Conservation (phyloP, 192 early-diverging fungal species). For the Backusella morwellensis region DNA sequence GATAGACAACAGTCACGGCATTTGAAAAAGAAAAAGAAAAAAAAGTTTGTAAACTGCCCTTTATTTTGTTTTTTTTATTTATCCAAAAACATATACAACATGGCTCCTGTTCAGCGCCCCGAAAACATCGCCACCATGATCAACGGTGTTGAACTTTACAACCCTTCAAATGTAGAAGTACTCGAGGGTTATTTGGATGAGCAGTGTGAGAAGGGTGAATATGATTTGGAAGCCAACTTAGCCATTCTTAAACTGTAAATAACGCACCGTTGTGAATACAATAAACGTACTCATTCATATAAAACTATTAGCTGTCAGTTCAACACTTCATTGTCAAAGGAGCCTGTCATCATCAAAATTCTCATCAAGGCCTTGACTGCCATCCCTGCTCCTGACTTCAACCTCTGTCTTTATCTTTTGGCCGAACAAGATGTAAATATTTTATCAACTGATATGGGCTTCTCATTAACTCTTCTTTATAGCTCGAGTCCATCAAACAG, state of each 20-base stretch:
- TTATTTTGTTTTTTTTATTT: background rate
- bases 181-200: conserved; percentile 80
- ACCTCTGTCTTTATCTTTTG: conserved; percentile 85
- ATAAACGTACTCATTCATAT: background rate
- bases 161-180: conserved; percentile 81
- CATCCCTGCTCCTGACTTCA: conserved; percentile 85
- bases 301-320: conserved; percentile 74
- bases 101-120: conserved; percentile 47
- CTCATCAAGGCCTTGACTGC: conserved; percentile 82
- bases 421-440: conserved; percentile 61
- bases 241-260: conserved; percentile 86
- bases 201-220: conserved; percentile 78
- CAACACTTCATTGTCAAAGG: conserved; percentile 76
- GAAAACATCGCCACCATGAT: conserved; percentile 75
- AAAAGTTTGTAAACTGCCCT: background rate
- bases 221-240: conserved; percentile 89
- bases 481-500: conserved; percentile 46
- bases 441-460: background rate
- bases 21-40: background rate
- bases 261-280: background rate
- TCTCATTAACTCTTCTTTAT: background rate
- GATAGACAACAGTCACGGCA: background rate
- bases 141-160: conserved; percentile 86
- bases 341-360: conserved; percentile 69
- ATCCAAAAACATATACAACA: background rate